Conservation (phyloP, 2,329 filamentous ascomycete species). For the Cytospora piceae region DNA sequence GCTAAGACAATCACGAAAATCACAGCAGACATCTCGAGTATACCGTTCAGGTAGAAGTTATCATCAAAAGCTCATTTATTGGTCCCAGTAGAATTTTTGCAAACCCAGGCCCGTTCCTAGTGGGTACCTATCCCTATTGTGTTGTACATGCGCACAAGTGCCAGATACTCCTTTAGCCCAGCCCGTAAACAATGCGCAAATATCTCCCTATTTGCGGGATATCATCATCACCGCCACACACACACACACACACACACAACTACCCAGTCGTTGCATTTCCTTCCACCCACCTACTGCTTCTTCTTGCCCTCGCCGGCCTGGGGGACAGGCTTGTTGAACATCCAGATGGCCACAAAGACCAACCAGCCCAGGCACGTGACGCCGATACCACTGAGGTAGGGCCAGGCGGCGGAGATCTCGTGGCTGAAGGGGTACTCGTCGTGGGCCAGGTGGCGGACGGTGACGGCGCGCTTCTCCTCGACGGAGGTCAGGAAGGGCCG, state of each 20-base stretch:
- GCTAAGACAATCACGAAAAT: no score
- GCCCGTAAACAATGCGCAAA: constrained; percentile 7
- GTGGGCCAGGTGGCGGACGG: constrained; percentile 94
- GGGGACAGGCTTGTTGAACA: constrained; percentile 65
- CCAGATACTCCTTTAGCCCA: constrained; percentile 18
- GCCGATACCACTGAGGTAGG: constrained; percentile 88
- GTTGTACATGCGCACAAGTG: constrained; percentile 27
- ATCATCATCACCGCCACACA: not conserved
- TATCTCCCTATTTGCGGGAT: not conserved
- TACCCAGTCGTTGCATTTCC: no score
- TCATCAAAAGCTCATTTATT: constrained; percentile 24
- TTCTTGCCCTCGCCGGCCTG: constrained; percentile 47
- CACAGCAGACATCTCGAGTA: not conserved
- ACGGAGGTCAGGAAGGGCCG: constrained; percentile 86
- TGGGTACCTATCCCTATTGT: constrained; percentile 17
- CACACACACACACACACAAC: no score
- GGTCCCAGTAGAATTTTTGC: constrained; percentile 23
- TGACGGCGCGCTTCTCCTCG: constrained; percentile 94
- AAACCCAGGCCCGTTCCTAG: constrained; percentile 14
- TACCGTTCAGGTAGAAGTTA: not conserved
- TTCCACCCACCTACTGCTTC: constrained; percentile 44
- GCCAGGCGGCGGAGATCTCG: constrained; percentile 88
- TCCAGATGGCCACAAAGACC: constrained; percentile 83
- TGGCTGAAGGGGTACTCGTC: constrained; percentile 94
- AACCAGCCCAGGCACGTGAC: constrained; percentile 84